A percentile compares a stretch with the other conserved stretches of the same genome.
phyloP scores from a whole-genome alignment of 805 yeast species.

The Metschnikowia similis region DNA sequence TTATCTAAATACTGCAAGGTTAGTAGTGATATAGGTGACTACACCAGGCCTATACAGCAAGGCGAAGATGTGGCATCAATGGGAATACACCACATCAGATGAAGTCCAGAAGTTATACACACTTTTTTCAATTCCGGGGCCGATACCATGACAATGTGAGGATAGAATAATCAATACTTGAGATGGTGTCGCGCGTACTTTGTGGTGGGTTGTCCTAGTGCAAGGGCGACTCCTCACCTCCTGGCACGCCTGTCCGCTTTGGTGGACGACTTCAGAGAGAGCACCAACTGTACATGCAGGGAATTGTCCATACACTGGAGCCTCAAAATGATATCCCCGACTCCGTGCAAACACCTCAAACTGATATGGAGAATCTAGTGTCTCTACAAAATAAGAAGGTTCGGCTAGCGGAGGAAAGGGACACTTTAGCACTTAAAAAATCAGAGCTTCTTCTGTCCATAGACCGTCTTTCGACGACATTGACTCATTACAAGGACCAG shows the following conservation, averaged over 20 bases:
- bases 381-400: constrained; percentile 12
- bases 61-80: background rate
- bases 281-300: background rate
- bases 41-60: background rate
- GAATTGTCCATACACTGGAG: background rate
- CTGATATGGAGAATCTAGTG: constrained; percentile 10
- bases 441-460: constrained; percentile 8
- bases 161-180: background rate
- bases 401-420: constrained; percentile 11
- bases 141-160: constrained; percentile 43
- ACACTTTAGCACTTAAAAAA: constrained; percentile 7
- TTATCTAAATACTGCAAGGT: constrained; percentile 67
- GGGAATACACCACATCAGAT: background rate
- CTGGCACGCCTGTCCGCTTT: background rate
- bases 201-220: background rate
- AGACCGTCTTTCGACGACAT: constrained; percentile 7
- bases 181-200: constrained; percentile 3
- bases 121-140: constrained; percentile 58
- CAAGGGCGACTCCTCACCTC: background rate
- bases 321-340: constrained; percentile 2
- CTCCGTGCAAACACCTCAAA: constrained; percentile 4
- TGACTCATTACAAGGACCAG: constrained; percentile 11
- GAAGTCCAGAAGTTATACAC: constrained; percentile 18
- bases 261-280: background rate
- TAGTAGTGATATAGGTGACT: constrained; percentile 14